Conservation (phyloP, 495 filamentous ascomycete species). For the Cetradonia linearis region DNA sequence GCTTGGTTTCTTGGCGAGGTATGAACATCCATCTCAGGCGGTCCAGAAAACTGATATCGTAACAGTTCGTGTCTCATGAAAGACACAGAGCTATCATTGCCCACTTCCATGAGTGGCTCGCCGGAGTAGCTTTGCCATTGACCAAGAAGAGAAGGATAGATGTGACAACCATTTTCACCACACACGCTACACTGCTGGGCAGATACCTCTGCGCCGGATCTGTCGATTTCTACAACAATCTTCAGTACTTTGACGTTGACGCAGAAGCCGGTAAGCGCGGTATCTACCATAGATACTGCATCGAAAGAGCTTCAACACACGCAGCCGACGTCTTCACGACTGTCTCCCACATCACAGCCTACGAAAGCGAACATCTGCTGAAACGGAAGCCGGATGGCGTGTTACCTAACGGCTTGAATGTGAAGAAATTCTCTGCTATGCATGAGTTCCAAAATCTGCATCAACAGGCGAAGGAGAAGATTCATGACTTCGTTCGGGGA, state of each 20-base stretch:
- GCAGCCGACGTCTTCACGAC: conserved; percentile 95
- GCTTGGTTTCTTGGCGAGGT: conserved; percentile 98
- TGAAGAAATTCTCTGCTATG: conserved; percentile 96
- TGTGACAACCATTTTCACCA: conserved; percentile 97
- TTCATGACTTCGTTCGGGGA: conserved; percentile 94
- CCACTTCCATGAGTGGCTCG: conserved; percentile 98
- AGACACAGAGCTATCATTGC: conserved; percentile 82
- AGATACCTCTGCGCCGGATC: conserved; percentile 95
- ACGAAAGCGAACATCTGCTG: conserved; percentile 92
- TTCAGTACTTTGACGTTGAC: conserved; percentile 94
- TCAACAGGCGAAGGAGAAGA: conserved; percentile 91
- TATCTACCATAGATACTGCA: conserved; percentile 98
- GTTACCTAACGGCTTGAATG: conserved; percentile 90
- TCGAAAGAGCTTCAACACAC: conserved; percentile 87
- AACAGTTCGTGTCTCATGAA: conserved; percentile 85
- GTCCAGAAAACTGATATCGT: conserved; percentile 8
- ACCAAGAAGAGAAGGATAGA: conserved; percentile 91
- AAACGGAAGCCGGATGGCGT: conserved; percentile 98
- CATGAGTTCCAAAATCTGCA: conserved; percentile 99
- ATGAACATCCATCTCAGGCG: too few species aligned
- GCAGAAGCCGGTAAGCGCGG: conserved; percentile 94
- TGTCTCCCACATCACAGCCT: conserved; percentile 96
- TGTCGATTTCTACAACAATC: conserved; percentile 98
- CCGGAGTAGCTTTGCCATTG: conserved; percentile 89
- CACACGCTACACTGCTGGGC: conserved; percentile 88